These are phyloP conservation scores for Rosa persica DNA, from an alignment of 306 rosid species.

Conservation along the genomic window DNA sequence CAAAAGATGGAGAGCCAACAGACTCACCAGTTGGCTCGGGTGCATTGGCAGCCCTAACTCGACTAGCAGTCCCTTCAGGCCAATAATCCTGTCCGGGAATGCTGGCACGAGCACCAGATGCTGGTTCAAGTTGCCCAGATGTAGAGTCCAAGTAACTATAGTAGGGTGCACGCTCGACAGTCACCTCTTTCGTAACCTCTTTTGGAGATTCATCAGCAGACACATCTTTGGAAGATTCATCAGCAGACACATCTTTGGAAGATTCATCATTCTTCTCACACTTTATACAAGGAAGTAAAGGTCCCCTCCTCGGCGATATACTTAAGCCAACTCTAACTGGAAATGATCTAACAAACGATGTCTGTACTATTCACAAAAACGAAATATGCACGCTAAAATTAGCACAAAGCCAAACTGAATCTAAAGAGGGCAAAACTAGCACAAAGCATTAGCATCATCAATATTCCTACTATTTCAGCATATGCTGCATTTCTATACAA, in stretches of 20 bases:
- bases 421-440: constrained; percentile 20
- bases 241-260: constrained; percentile 36
- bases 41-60: constrained; percentile 78
- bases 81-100: constrained; percentile 84
- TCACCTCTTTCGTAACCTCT: constrained; percentile 40
- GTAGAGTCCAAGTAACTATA: constrained; percentile 80
- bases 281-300: constrained; percentile 51
- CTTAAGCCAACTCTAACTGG: constrained; percentile 50
- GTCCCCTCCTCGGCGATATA: constrained; percentile 38
- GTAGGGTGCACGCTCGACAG: constrained; percentile 85
- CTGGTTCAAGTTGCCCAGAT: constrained; percentile 95
- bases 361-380: constrained; percentile 39
- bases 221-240: constrained; percentile 39
- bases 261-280: constrained; percentile 71
- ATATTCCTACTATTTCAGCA: neutral
- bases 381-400: constrained; percentile 20
- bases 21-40: constrained; percentile 79
- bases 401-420: constrained; percentile 21
- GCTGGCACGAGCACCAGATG: constrained; percentile 97
- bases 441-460: neutral
- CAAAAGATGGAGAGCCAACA: constrained; percentile 78
- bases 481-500: neutral
- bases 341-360: constrained; percentile 56
- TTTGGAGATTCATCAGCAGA: constrained; percentile 35
- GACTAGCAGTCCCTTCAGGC: constrained; percentile 95